Evolutionary conservation across 1,284 basidiomycete species (phyloP).

Genomic region (Leccinum huronense): DNA sequence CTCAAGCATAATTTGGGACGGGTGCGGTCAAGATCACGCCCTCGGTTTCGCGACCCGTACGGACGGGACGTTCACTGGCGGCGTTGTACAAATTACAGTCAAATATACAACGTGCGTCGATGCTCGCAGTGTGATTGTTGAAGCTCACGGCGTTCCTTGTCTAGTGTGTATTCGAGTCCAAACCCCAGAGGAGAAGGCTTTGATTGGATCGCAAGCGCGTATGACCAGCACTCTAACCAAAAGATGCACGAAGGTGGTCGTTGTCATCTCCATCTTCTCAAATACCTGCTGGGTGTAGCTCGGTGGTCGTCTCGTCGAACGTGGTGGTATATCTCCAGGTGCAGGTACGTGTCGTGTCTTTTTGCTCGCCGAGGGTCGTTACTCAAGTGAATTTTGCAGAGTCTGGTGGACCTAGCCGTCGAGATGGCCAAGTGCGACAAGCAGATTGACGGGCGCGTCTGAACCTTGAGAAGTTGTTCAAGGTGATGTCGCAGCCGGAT

Average conservation of each 20-base stretch:
- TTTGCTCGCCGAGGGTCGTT: background rate
- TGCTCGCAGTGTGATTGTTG: background rate
- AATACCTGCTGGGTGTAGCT: constrained; percentile 88
- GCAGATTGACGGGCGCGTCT: constrained; percentile 69
- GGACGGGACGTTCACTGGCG: constrained; percentile 80
- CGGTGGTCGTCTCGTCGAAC: constrained; percentile 55
- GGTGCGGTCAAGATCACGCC: too few species aligned
- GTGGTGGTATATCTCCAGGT: constrained; percentile 78
- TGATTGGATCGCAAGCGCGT: constrained; percentile 70
- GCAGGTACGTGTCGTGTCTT: constrained; percentile 49
- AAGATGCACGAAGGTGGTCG: constrained; percentile 71
- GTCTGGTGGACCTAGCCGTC: constrained; percentile 78
- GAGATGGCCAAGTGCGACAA: constrained; percentile 88
- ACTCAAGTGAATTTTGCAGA: constrained; percentile 43
- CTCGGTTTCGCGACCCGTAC: constrained; percentile 67
- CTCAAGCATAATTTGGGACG: constrained; percentile 44
- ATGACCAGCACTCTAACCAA: constrained; percentile 88
- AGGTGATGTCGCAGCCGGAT: constrained; percentile 70
- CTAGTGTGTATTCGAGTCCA: constrained; percentile 81
- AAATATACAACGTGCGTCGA: constrained; percentile 73
- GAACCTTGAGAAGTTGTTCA: constrained; percentile 74
- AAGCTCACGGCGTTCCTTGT: constrained; percentile 8
- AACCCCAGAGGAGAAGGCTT: constrained; percentile 52
- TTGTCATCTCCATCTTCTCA: constrained; percentile 40
- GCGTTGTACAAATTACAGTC: constrained; percentile 88